A percentile compares a stretch with the other conserved stretches of the same genome.
phyloP scores from a whole-genome alignment of 768 basidiomycete genomes.

The Psilocybe cubensis region DNA sequence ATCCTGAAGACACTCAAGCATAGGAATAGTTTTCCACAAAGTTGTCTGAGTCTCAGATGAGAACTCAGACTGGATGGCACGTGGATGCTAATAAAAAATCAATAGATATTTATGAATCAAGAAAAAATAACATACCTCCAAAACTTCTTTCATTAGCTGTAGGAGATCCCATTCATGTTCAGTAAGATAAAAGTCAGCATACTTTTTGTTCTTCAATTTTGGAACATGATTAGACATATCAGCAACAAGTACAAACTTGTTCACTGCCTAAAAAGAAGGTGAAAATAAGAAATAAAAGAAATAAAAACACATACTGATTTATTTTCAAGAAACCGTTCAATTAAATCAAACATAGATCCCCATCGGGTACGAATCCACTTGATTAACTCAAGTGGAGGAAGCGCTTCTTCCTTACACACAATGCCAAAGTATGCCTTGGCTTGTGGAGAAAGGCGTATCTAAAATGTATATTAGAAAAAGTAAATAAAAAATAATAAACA shows the following conservation, averaged over 20 bases:
- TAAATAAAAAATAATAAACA: background rate
- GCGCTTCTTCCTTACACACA: background rate
- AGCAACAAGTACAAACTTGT: background rate
- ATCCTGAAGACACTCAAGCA: conserved; percentile 1
- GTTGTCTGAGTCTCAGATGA: background rate
- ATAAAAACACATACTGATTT: background rate
- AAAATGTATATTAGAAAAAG: background rate
- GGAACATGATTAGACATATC: conserved; percentile 1
- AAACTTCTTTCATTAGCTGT: background rate
- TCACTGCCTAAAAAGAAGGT: background rate
- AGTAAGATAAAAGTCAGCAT: background rate
- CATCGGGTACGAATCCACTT: conserved; percentile 3
- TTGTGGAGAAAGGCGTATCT: background rate
- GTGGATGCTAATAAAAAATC: background rate
- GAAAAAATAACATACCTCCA: background rate
- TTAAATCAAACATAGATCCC: conserved; percentile 1
- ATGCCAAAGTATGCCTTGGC: background rate
- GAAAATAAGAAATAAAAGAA: background rate
- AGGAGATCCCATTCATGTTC: background rate
- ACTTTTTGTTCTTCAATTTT: background rate
- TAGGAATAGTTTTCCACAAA: background rate
- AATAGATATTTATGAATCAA: background rate
- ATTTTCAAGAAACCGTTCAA: background rate
- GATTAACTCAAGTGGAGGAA: background rate
- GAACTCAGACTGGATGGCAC: background rate